phyloP scores from a whole-genome alignment of 352 stramenopile genomes.

The Elongisporangium senticosum region DNA sequence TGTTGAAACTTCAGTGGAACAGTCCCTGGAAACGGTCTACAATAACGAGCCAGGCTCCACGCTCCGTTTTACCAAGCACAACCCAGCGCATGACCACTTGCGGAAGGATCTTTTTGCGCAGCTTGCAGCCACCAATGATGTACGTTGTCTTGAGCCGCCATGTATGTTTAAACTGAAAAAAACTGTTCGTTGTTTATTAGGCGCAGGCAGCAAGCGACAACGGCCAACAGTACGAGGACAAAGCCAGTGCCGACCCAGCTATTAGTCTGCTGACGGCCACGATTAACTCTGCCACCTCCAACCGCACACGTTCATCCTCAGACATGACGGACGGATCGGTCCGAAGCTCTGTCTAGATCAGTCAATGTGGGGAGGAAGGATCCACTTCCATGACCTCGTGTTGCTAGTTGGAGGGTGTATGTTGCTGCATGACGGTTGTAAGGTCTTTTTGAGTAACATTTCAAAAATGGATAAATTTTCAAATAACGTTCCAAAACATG shows the following conservation, averaged over 20 bases:
- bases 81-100: constrained; percentile 72
- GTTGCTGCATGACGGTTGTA: not conserved
- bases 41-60: constrained; percentile 90
- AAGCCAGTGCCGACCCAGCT: not conserved
- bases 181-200: too few species aligned
- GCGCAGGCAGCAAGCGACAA: not conserved
- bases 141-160: not conserved
- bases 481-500: not conserved
- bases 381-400: too few species aligned
- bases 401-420: not conserved
- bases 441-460: not conserved
- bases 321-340: not conserved
- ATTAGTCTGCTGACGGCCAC: not conserved
- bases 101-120: constrained; percentile 77
- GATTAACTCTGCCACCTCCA: not conserved
- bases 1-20: constrained; percentile 89
- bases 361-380: too few species aligned
- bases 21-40: constrained; percentile 92
- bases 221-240: not conserved
- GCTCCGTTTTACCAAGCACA: constrained; percentile 82
- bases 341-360: not conserved
- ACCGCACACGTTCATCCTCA: not conserved
- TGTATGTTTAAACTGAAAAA: not conserved
- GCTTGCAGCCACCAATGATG: constrained; percentile 19
- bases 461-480: not conserved